Conservation (phyloP, 768 basidiomycete species). For the Russula emetica region DNA sequence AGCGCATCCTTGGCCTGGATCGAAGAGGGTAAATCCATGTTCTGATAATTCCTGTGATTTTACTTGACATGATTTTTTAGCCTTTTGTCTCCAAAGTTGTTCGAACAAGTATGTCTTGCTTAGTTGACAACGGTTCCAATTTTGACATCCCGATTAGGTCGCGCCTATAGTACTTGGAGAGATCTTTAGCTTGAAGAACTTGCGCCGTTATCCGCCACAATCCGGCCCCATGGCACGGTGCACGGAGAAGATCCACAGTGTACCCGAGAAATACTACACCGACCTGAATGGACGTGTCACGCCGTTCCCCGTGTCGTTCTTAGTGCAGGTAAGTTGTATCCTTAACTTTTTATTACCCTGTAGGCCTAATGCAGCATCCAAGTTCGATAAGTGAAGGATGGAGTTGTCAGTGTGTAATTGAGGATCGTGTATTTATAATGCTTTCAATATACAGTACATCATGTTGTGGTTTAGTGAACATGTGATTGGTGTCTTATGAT, state of each 20-base stretch:
- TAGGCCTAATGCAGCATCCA: neutral
- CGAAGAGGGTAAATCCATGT: conserved; percentile 16
- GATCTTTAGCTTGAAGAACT: conserved; percentile 27
- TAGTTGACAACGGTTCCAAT: neutral
- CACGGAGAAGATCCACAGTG: conserved; percentile 6
- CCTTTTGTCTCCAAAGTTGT: conserved; percentile 18
- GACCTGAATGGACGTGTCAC: conserved; percentile 25
- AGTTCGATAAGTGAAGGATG: conserved; percentile 13
- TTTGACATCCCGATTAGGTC: conserved; percentile 16
- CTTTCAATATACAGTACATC: neutral
- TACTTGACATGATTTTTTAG: conserved; percentile 6
- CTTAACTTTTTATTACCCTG: neutral
- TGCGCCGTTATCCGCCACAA: conserved; percentile 23
- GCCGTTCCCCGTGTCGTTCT: conserved; percentile 29
- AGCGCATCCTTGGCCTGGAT: conserved; percentile 22
- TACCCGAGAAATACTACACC: conserved; percentile 21
- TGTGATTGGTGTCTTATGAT: neutral
- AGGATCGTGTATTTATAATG: neutral
- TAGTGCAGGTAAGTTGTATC: conserved; percentile 28
- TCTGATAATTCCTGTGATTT: neutral
- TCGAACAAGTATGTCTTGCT: conserved; percentile 15
- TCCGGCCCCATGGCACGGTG: conserved; percentile 22
- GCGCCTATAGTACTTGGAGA: conserved; percentile 19
- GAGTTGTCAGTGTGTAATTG: neutral
- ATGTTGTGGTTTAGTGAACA: neutral